A percentile compares a stretch with the other conserved stretches of the same genome.
Evolutionary conservation across 2,329 filamentous ascomycete genomes (phyloP).

Genomic region (Penicillium sclerotigenum): DNA sequence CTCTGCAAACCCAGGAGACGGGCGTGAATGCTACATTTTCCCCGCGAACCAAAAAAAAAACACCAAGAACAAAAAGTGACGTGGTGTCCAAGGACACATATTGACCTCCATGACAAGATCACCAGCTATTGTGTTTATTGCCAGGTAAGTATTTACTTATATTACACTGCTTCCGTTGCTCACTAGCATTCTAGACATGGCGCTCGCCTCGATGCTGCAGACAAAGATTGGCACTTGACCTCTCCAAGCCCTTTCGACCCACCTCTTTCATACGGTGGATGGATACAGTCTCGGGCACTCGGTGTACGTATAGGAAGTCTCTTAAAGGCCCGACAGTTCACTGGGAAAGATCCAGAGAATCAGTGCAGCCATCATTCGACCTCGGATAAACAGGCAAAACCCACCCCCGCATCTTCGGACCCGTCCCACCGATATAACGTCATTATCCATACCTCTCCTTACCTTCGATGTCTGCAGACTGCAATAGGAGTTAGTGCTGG

Average conservation of each 20-base stretch:
- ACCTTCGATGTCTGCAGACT: slow-evolving; percentile 87
- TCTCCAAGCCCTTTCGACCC: slow-evolving; percentile 94
- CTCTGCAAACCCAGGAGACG: background rate
- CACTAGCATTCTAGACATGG: slow-evolving; percentile 69
- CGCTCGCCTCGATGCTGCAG: slow-evolving; percentile 86
- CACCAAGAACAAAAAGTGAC: background rate
- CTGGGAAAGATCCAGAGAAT: slow-evolving; percentile 10
- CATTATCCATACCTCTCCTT: slow-evolving; percentile 90
- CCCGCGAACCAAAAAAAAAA: background rate
- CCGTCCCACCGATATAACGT: slow-evolving; percentile 52
- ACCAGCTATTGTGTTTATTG: slow-evolving; percentile 44
- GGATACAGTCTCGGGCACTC: slow-evolving; percentile 78
- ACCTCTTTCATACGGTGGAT: slow-evolving; percentile 90
- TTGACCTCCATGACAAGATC: slow-evolving; percentile 36
- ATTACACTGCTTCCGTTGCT: background rate
- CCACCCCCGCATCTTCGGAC: slow-evolving; percentile 13
- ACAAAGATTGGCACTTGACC: slow-evolving; percentile 91
- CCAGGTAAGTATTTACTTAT: slow-evolving; percentile 31
- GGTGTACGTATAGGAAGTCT: slow-evolving; percentile 81
- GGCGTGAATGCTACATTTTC: background rate
- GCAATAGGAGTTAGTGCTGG: slow-evolving; percentile 84
- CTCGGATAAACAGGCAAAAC: slow-evolving; percentile 9
- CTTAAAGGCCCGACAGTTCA: slow-evolving; percentile 48
- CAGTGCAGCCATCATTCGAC: slow-evolving; percentile 2
- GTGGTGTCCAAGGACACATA: background rate